phyloP scores from a whole-genome alignment of 2,329 filamentous ascomycete genomes.

The Talaromyces islandicus region DNA sequence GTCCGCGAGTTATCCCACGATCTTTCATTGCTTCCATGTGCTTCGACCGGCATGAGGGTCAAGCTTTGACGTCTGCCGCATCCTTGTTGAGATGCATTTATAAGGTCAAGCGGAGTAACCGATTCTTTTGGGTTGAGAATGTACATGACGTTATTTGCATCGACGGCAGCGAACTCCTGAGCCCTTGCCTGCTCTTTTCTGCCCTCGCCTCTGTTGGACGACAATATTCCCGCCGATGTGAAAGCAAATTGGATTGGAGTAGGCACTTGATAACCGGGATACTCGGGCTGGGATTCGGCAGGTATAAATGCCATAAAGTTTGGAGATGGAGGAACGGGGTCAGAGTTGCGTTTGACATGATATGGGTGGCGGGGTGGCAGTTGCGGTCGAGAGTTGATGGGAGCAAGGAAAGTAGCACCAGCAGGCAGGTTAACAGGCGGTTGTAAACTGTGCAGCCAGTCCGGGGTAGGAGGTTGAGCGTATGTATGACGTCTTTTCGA shows the following conservation, averaged over 20 bases:
- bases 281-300: constrained; percentile 9
- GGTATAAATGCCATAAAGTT: constrained; percentile 1
- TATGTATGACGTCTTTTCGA: constrained; percentile 34
- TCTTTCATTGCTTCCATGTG: not conserved
- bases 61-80: not conserved
- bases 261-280: not conserved
- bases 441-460: constrained; percentile 20
- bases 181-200: constrained; percentile 12
- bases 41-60: not conserved
- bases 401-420: not conserved
- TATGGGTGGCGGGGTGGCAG: constrained; percentile 7
- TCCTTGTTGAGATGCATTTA: constrained; percentile 24
- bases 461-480: constrained; percentile 29
- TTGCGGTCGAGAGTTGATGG: not conserved
- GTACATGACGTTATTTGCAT: constrained; percentile 29
- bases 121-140: constrained; percentile 21
- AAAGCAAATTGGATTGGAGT: not conserved
- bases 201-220: constrained; percentile 13
- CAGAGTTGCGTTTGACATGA: constrained; percentile 11
- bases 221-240: not conserved
- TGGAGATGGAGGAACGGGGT: constrained; percentile 16
- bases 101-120: constrained; percentile 23
- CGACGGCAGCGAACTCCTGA: constrained; percentile 26
- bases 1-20: not conserved
- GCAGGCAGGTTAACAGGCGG: not conserved